Base-by-base conservation (phyloP, 257 asterid species). In the Capsicum baccatum region DNA sequence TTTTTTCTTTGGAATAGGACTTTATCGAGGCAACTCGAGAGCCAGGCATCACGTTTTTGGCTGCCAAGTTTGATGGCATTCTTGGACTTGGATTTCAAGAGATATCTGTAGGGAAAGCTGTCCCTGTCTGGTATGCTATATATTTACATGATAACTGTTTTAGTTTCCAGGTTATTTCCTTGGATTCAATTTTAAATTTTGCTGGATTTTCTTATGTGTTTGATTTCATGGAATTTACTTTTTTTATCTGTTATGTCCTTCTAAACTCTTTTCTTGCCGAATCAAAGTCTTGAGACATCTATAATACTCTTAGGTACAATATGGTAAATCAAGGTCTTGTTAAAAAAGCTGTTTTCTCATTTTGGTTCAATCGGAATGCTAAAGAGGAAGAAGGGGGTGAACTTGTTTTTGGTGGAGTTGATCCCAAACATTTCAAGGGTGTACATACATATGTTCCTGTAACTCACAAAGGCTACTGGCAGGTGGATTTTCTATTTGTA, bases 51-150 rank as follows among this genome's bases (percentile, higher is more conserved):
- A 92, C 95, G 48, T 95, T 95, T 85, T 86, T 95, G 94, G 96
- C 93, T 4, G 95, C 98, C 83, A 95, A 92, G 90, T 95, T 95
- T 86, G 98, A 95, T 88, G 98, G 98, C 44, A 94, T 95, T 80
- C 97, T 95, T 64, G 98, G 98, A 78, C 98, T 95, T 66, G 98
- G 98, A 85, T 95, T 95, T 85, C 94, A 92, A 87, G 98, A 95
- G 87, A 95, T 95, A 69, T 92, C 98, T 69, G 96, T 94, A 39
- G 97, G 97, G 68, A 79, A 92, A 74, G 91, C 92, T 79, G 91
- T 94, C 87, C 98, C 98, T 44, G 91, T 95, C 91, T 95, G 98
- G 98, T 95, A 91, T 70, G 87, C 47, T 84, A 47, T 71, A 37
- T 48, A 26, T 71, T 50, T 50, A 16, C 50, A 33, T 33, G 37